Evolutionary conservation across 2,329 filamentous ascomycete genomes (phyloP).

Genomic region (Penicillium sp.): DNA sequence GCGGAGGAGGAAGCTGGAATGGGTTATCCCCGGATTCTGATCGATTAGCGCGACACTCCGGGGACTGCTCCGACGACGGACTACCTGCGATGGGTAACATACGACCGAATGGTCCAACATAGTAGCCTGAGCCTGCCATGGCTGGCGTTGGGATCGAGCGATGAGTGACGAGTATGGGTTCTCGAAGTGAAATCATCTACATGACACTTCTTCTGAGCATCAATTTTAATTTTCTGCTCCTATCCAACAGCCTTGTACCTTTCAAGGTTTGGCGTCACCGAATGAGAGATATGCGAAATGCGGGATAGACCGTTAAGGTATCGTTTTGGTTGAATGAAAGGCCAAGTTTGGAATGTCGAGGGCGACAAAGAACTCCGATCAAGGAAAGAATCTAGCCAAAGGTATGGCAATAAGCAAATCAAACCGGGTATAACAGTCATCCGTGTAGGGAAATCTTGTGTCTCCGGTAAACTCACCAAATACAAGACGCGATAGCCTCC

Average conservation of each 20-base stretch:
- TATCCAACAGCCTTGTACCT: neutral
- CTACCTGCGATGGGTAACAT: slow-evolving; percentile 36
- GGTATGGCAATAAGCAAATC: neutral
- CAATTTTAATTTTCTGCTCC: neutral
- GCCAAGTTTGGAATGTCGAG: neutral
- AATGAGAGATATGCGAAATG: neutral
- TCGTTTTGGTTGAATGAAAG: neutral
- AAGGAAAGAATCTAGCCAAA: neutral
- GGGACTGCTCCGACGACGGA: slow-evolving; percentile 27
- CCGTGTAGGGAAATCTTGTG: neutral
- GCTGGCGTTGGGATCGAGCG: slow-evolving; percentile 11
- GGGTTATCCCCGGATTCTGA: slow-evolving; percentile 34
- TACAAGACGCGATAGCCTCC: neutral
- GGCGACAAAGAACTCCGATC: neutral
- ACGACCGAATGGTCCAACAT: slow-evolving; percentile 43
- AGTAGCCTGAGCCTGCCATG: slow-evolving; percentile 43
- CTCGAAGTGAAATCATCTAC: slow-evolving; percentile 12
- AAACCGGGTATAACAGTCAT: too few species aligned
- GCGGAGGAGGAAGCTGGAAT: slow-evolving; percentile 46
- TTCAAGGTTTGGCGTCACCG: neutral
- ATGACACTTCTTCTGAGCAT: slow-evolving; percentile 12
- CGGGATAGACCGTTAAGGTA: neutral
- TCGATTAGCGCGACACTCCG: slow-evolving; percentile 33
- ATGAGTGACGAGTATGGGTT: slow-evolving; percentile 1
- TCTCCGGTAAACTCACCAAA: slow-evolving; percentile 3